A percentile compares a stretch with the other conserved stretches of the same genome.
Evolutionary conservation across 192 early-diverging fungal genomes (phyloP).

Genomic region (Backusella psychrophila): DNA sequence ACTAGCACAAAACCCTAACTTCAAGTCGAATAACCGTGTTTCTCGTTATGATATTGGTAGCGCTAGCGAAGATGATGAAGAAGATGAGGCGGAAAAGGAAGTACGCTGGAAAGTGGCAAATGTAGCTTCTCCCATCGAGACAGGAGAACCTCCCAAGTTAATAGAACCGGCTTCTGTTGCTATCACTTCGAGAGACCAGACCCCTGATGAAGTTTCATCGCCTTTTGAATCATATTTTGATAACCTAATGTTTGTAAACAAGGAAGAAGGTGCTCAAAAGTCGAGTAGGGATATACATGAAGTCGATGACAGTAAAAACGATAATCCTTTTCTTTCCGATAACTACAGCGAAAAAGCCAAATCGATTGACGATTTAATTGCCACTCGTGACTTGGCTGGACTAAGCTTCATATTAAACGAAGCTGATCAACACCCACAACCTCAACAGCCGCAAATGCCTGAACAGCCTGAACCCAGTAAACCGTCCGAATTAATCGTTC

Average conservation of each 20-base stretch:
- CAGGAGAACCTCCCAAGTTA: neutral
- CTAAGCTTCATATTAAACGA: neutral
- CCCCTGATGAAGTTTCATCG: neutral
- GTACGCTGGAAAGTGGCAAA: conserved; percentile 16
- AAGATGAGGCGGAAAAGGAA: neutral
- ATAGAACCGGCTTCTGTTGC: neutral
- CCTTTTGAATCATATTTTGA: neutral
- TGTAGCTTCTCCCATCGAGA: conserved; percentile 11
- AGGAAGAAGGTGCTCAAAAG: neutral
- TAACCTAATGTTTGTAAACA: neutral
- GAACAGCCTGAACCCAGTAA: neutral
- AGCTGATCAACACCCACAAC: neutral
- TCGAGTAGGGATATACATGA: neutral
- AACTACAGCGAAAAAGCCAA: neutral
- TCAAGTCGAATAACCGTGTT: neutral
- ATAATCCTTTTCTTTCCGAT: neutral
- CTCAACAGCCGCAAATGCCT: neutral
- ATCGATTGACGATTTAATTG: conserved; percentile 6
- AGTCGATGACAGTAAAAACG: neutral
- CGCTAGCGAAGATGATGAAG: neutral
- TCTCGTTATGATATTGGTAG: neutral
- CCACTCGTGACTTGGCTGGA: neutral
- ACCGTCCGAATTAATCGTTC: neutral
- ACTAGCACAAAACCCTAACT: neutral
- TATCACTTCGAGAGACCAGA: neutral